Percentiles rank a stretch among this genome's conserved stretches.
These are phyloP conservation scores for Discostella stelligeroides DNA, from an alignment of 108 stramenopile species.

Conservation along the genomic window DNA sequence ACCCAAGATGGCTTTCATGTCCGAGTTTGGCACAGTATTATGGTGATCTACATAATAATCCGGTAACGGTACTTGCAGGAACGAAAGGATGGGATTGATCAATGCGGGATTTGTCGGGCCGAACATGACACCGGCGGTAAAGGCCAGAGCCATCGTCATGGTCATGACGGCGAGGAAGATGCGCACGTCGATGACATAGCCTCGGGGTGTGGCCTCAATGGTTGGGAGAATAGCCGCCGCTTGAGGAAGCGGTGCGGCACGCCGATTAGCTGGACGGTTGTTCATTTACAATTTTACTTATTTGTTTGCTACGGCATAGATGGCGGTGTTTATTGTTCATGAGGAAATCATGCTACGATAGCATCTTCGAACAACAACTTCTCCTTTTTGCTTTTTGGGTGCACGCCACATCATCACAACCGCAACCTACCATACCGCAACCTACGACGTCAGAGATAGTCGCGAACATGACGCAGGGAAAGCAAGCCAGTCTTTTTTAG, in stretches of 20 bases:
- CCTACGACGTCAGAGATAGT: no score
- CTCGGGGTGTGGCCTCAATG: slow-evolving; percentile 12
- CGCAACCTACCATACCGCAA: no score
- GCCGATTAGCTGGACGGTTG: not conserved
- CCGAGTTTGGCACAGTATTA: not conserved
- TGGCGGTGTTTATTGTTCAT: not conserved
- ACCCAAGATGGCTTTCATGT: slow-evolving; percentile 9
- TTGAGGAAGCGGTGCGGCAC: not conserved
- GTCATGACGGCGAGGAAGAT: slow-evolving; percentile 71
- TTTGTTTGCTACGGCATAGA: not conserved
- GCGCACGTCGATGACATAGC: slow-evolving; percentile 68
- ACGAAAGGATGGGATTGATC: slow-evolving; percentile 27
- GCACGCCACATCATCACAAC: no score
- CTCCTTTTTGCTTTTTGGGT: no score
- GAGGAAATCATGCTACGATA: no score
- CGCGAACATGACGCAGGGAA: no score
- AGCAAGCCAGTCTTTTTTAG: no score
- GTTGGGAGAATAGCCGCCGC: slow-evolving; percentile 9
- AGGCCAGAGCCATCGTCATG: slow-evolving; percentile 72
- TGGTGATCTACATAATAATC: not conserved
- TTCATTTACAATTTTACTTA: not conserved
- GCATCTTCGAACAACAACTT: no score
- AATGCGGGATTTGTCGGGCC: slow-evolving; percentile 54
- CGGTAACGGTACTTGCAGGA: slow-evolving; percentile 29
- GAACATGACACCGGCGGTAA: slow-evolving; percentile 67